Conservation (phyloP, 2,329 filamentous ascomycete species). For the Bertia moriformis region DNA sequence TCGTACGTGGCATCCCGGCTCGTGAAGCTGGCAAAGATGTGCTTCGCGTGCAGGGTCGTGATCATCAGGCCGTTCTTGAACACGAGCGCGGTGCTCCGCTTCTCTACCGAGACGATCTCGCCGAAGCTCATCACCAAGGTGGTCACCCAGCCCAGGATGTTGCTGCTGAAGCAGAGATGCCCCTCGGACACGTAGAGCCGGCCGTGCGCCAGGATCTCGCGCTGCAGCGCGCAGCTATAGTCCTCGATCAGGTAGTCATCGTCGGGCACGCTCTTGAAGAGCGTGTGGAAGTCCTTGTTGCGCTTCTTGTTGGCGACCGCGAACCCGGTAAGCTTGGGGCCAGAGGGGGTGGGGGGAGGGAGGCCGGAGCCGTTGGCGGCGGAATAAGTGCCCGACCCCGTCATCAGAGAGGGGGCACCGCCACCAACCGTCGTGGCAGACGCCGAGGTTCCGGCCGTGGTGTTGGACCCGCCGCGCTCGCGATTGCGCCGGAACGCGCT, state of each 20-base stretch:
- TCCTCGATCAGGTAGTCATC: constrained; percentile 98
- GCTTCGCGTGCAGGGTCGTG: constrained; percentile 83
- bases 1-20: constrained; percentile 93
- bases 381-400: constrained; percentile 53
- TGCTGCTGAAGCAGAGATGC: constrained; percentile 96
- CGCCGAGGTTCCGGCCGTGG: constrained; percentile 37
- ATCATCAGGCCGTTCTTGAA: constrained; percentile 98
- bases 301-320: constrained; percentile 91
- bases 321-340: constrained; percentile 78
- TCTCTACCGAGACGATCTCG: constrained; percentile 91
- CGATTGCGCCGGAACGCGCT: constrained; percentile 46
- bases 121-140: constrained; percentile 97
- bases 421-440: constrained; percentile 56
- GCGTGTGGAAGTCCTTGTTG: constrained; percentile 82
- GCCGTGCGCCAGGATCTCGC: constrained; percentile 88
- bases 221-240: constrained; percentile 89
- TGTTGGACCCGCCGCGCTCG: constrained; percentile 71
- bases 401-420: constrained; percentile 52
- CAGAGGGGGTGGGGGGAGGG: constrained; percentile 23
- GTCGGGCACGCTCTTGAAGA: constrained; percentile 93
- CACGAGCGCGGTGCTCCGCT: constrained; percentile 83
- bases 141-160: constrained; percentile 95
- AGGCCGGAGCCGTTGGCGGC: constrained; percentile 31
- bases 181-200: constrained; percentile 92
- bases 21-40: constrained; percentile 89